Evolutionary conservation across 2,329 filamentous ascomycete species (phyloP).

Genomic region (Geosmithia morbida): DNA sequence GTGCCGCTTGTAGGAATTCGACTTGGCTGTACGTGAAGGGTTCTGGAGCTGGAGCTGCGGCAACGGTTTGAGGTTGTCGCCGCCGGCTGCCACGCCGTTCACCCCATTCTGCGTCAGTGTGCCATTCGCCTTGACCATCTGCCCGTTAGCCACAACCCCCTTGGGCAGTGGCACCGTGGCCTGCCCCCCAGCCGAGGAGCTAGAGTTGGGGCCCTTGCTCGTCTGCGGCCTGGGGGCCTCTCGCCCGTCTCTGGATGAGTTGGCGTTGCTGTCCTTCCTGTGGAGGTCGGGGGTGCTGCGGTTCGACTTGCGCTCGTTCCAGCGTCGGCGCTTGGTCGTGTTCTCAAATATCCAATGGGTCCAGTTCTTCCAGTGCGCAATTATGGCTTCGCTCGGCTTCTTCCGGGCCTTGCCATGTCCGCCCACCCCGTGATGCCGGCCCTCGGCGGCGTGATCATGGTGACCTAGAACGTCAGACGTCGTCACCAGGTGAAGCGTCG

Average conservation of each 20-base stretch:
- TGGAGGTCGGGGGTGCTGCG: constrained; percentile 46
- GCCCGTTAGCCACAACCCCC: constrained; percentile 37
- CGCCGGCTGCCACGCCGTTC: background rate
- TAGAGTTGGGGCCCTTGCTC: constrained; percentile 35
- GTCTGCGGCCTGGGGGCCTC: constrained; percentile 44
- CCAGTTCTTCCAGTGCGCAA: constrained; percentile 49
- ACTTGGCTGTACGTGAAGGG: constrained; percentile 16
- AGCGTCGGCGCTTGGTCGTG: constrained; percentile 32
- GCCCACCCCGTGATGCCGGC: constrained; percentile 8
- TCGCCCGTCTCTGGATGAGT: constrained; percentile 19
- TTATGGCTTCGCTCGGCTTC: constrained; percentile 42
- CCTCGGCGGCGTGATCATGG: constrained; percentile 10
- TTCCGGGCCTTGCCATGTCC: constrained; percentile 33
- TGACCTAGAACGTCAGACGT: constrained; percentile 35
- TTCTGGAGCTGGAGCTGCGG: constrained; percentile 8
- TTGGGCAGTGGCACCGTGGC: constrained; percentile 31
- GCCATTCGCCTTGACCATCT: constrained; percentile 13
- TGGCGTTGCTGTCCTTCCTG: constrained; percentile 30
- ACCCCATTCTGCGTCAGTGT: constrained; percentile 1
- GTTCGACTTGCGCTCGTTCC: constrained; percentile 34
- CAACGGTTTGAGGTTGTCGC: background rate
- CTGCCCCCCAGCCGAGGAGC: constrained; percentile 15
- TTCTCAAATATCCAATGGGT: constrained; percentile 49
- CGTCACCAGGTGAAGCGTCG: constrained; percentile 75
- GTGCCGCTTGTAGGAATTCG: constrained; percentile 48